phyloP scores from a whole-genome alignment of 1,139 yeast species.

The Geotrichum fermentans region DNA sequence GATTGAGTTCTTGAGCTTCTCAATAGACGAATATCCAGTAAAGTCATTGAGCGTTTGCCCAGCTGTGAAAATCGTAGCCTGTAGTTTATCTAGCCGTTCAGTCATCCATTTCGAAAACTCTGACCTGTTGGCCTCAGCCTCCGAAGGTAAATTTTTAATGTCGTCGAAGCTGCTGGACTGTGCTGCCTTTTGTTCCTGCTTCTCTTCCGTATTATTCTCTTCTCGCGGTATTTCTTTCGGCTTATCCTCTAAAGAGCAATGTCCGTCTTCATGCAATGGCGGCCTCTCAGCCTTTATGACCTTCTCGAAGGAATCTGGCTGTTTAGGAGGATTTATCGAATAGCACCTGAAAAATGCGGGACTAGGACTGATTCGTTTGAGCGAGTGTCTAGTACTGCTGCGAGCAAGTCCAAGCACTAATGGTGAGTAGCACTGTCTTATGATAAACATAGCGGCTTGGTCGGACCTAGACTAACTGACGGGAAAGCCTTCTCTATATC shows the following conservation, averaged over 20 bases:
- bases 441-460: too few relatives aligned
- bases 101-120: slow-evolving; percentile 55
- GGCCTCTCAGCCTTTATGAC: not conserved
- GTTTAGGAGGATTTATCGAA: too few relatives aligned
- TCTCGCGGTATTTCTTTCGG: not conserved
- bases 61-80: slow-evolving; percentile 61
- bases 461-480: too few relatives aligned
- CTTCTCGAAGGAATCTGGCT: not conserved
- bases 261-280: slow-evolving; percentile 9
- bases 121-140: slow-evolving; percentile 40
- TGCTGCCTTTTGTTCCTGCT: not conserved
- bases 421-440: slow-evolving; percentile 2
- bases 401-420: not conserved
- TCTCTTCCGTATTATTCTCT: not conserved
- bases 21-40: slow-evolving; percentile 86
- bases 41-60: slow-evolving; percentile 78
- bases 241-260: slow-evolving; percentile 12
- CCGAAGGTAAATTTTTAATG: slow-evolving; percentile 40
- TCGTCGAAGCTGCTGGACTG: slow-evolving; percentile 9
- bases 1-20: slow-evolving; percentile 59
- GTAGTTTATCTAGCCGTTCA: slow-evolving; percentile 56
- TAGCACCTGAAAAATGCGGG: too few relatives aligned
- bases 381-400: too few relatives aligned
- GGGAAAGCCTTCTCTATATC: too few relatives aligned
- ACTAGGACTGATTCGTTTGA: too few relatives aligned